A percentile compares a stretch with the other conserved stretches of the same genome.
phyloP scores from a whole-genome alignment of 805 yeast genomes.

The Barnettozyma californica region DNA sequence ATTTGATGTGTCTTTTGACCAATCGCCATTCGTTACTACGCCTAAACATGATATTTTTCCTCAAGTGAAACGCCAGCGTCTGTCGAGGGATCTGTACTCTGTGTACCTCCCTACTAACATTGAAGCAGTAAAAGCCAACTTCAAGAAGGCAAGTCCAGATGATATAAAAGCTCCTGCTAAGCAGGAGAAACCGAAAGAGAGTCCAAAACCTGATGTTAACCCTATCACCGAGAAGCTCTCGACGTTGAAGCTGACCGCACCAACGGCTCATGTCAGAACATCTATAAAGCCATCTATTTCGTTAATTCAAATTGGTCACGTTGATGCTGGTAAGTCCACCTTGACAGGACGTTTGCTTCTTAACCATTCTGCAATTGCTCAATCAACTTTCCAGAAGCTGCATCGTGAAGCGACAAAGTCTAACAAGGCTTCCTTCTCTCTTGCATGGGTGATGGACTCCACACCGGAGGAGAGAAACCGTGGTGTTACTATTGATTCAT shows the following conservation, averaged over 20 bases:
- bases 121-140: constrained; percentile 44
- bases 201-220: constrained; percentile 10
- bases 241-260: constrained; percentile 11
- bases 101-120: constrained; percentile 34
- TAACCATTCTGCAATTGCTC: constrained; percentile 97
- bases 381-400: constrained; percentile 94
- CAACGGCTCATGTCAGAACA: constrained; percentile 16
- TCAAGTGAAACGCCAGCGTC: background rate
- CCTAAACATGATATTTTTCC: constrained; percentile 1
- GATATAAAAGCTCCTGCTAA: constrained; percentile 32
- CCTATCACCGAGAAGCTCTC: constrained; percentile 20
- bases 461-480: constrained; percentile 95
- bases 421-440: constrained; percentile 96
- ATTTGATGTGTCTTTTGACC: constrained; percentile 4
- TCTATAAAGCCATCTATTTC: constrained; percentile 86
- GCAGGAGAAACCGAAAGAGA: background rate
- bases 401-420: constrained; percentile 97
- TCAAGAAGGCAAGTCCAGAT: constrained; percentile 76
- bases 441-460: constrained; percentile 97
- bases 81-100: constrained; percentile 22
- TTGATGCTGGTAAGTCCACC: constrained; percentile 98
- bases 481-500: constrained; percentile 94
- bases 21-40: constrained; percentile 7
- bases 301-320: constrained; percentile 99
- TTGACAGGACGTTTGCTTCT: constrained; percentile 96